Evolutionary conservation across 169 alveolate genomes (phyloP).

Genomic region (Cyclospora cayetanensis): DNA sequence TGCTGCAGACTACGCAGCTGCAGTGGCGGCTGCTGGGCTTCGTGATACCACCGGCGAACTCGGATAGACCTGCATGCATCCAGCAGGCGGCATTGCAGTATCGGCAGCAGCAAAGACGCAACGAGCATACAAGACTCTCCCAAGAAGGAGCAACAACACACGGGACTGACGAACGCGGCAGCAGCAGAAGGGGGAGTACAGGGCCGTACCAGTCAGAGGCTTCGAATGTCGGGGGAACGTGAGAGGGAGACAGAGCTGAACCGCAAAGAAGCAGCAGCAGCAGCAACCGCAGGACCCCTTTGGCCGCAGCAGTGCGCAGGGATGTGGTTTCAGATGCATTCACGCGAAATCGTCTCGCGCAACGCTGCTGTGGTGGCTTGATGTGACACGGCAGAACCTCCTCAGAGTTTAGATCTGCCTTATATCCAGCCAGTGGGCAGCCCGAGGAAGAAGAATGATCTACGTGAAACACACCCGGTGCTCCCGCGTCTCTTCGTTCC

Average conservation of each 20-base stretch:
- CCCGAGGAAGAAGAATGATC: too few species aligned
- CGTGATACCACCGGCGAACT: not conserved
- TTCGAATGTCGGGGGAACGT: not conserved
- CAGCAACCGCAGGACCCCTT: not conserved
- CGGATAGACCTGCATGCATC: not conserved
- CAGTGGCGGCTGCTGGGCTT: conserved; percentile 45
- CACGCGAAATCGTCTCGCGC: too few species aligned
- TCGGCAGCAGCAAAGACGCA: not conserved
- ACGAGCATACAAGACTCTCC: not conserved
- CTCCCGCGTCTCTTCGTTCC: not conserved
- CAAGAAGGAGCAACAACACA: not conserved
- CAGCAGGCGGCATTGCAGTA: not conserved
- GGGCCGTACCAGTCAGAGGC: not conserved
- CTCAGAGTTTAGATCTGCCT: too few species aligned
- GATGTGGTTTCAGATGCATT: too few species aligned
- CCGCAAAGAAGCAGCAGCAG: not conserved
- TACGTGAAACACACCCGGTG: too few species aligned
- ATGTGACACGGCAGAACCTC: too few species aligned
- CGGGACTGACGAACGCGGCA: not conserved
- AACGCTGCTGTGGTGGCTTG: too few species aligned
- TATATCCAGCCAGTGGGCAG: too few species aligned
- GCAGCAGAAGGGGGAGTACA: not conserved
- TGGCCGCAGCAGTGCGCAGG: too few species aligned
- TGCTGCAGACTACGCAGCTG: conserved; percentile 36
- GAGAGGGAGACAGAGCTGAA: not conserved